Base-by-base conservation (phyloP, 371 early-diverging fungal genomes). In the Mucor indicus region DNA sequence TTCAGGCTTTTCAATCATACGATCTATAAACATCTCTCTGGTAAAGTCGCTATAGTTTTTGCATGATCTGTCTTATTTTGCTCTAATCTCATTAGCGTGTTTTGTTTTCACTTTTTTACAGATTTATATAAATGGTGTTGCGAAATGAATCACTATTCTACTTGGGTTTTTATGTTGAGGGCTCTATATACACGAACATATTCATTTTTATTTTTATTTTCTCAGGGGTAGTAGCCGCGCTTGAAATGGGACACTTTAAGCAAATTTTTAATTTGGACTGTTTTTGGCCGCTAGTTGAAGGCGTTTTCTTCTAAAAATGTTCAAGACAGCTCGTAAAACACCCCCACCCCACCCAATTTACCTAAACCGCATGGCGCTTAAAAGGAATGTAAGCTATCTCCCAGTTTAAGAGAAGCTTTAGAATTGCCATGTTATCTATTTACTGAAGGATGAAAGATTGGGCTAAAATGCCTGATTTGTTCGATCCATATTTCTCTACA, bases 1-100 rank as follows among this genome's bases (percentile, higher is more conserved):
- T 50, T 50, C 25, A 49, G 50, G 45, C 15, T 49, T 49, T 49
- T 48, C 38, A 22, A 56, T 19, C 50, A 50, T 56, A 50, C 50
- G 46, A 24, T 50, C 50, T 40, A 50, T 46, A 53, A 53, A 45
- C 43, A 41, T 31, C 32, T 45, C 53, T 45, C 39, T 53, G 53
- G 31, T 53, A 31, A 46, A 39, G 25, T 53, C 45, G 32, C 46
- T 44, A 38, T 53, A 53, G 33, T 45, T 40, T 12, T 46, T 45
- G 53, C 46, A 53, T 52, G 45, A 31, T 38, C 39, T 48, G 30
- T 38, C 38, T 19, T 16, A 38, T 38, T 50, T 25, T 42, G 42
- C n/a, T n/a, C n/a, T n/a, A n/a, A n/a, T n/a, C n/a, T n/a, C n/a
- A n/a, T n/a, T n/a, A n/a, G n/a, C n/a, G n/a, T n/a, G n/a, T n/a